phyloP scores from a whole-genome alignment of 352 stramenopile species.

The Phytopythium ostracodes region DNA sequence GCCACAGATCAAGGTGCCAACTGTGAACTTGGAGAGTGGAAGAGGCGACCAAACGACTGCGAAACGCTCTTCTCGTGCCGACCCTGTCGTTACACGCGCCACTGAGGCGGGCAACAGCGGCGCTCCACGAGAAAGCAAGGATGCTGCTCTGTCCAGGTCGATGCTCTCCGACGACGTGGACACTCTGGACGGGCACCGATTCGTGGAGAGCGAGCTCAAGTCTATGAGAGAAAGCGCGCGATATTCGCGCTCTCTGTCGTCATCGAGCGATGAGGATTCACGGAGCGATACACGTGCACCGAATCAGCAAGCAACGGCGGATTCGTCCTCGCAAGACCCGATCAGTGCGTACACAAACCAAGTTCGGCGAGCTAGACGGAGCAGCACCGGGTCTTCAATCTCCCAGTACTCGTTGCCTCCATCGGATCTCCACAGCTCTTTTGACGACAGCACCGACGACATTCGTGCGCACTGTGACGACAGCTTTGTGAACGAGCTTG shows the following conservation, averaged over 20 bases:
- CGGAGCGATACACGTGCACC: neutral
- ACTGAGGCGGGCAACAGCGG: no score
- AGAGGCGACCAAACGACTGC: no score
- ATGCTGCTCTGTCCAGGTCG: neutral
- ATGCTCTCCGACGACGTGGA: constrained; percentile 1
- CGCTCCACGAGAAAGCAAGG: no score
- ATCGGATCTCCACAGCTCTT: constrained; percentile 59
- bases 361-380: constrained; percentile 10
- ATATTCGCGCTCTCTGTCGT: neutral
- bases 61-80: no score
- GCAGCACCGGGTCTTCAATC: constrained; percentile 24
- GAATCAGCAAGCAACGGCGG: no score
- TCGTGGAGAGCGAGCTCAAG: no score
- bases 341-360: neutral
- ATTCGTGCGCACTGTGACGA: constrained; percentile 19
- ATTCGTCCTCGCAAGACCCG: neutral
- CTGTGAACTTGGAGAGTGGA: no score
- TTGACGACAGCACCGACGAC: constrained; percentile 41
- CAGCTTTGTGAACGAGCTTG: constrained; percentile 52
- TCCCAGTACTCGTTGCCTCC: constrained; percentile 56
- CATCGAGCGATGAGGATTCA: constrained; percentile 10
- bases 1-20: no score
- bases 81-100: no score
- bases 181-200: no score
- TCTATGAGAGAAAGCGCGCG: no score